Evolutionary conservation across 2,329 filamentous ascomycete species (phyloP).

Genomic region (Colletotrichum salicis): DNA sequence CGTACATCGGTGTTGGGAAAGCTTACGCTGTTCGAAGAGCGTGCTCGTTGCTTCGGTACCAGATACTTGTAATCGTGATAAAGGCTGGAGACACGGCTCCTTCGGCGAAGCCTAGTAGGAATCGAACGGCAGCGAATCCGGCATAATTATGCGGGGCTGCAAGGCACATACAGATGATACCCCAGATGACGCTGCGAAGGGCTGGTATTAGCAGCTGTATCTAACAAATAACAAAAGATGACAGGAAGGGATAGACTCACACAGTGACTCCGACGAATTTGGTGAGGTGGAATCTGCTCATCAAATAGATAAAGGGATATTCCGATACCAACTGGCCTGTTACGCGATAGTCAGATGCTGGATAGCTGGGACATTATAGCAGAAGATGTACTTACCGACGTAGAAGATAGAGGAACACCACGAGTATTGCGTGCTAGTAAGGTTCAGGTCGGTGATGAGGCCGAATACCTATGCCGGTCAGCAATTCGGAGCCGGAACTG

Average conservation of each 20-base stretch:
- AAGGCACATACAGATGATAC: constrained; percentile 55
- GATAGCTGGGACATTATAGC: fast-evolving
- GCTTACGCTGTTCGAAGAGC: constrained; percentile 41
- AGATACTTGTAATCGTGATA: constrained; percentile 46
- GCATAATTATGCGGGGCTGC: constrained; percentile 52
- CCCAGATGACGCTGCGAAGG: constrained; percentile 51
- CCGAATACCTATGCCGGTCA: constrained; percentile 49
- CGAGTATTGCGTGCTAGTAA: constrained; percentile 58
- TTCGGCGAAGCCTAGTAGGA: constrained; percentile 53
- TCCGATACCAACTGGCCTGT: constrained; percentile 56
- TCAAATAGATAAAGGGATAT: constrained; percentile 62
- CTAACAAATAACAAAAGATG: background rate
- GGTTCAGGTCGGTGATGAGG: constrained; percentile 55
- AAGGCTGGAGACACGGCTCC: constrained; percentile 47
- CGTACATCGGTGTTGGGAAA: fast-evolving
- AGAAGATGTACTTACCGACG: constrained; percentile 44
- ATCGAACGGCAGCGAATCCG: constrained; percentile 51
- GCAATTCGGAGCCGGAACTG: background rate
- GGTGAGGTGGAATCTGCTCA: constrained; percentile 59
- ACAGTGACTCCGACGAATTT: constrained; percentile 61
- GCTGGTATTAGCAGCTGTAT: background rate
- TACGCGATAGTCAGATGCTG: background rate
- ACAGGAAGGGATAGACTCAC: constrained; percentile 41
- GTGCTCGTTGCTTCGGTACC: constrained; percentile 46
- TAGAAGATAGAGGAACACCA: constrained; percentile 54